These are phyloP conservation scores for Phytophthora tubulina DNA, from an alignment of 352 stramenopile genomes.

Conservation along the genomic window DNA sequence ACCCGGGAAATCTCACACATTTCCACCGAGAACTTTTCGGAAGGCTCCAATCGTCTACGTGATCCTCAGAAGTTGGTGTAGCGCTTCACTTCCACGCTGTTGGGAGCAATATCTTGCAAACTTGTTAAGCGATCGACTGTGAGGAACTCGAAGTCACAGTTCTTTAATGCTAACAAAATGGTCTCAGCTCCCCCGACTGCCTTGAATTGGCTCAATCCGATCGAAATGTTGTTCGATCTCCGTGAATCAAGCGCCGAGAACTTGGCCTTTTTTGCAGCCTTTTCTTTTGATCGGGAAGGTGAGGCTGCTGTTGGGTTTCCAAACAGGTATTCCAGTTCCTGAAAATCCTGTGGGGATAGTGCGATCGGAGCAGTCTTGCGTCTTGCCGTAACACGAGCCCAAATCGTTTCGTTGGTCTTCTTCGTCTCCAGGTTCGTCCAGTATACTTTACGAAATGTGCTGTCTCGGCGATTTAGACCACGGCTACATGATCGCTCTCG, in stretches of 20 bases:
- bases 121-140: conserved; percentile 66
- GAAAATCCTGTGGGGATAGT: conserved; percentile 74
- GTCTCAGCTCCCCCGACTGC: conserved; percentile 50
- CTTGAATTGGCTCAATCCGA: conserved; percentile 85
- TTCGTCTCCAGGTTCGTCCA: conserved; percentile 79
- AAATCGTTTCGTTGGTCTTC: conserved; percentile 74
- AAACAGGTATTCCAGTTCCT: conserved; percentile 71
- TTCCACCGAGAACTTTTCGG: conserved; percentile 76
- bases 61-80: conserved; percentile 77
- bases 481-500: conserved; percentile 22
- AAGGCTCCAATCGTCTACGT: conserved; percentile 53
- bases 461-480: conserved; percentile 48
- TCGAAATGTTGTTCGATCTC: conserved; percentile 85
- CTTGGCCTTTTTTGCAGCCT: conserved; percentile 43
- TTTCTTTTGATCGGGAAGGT: conserved; percentile 29
- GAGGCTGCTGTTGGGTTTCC: conserved; percentile 35
- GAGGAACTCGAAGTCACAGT: conserved; percentile 72
- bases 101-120: conserved; percentile 77
- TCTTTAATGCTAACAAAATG: conserved; percentile 58
- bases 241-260: conserved; percentile 78
- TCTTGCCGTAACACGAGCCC: conserved; percentile 69
- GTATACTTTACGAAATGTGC: conserved; percentile 81
- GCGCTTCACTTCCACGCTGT: conserved; percentile 68
- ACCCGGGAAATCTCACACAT: conserved; percentile 78
- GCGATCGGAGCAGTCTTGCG: conserved; percentile 76